Percentiles rank a stretch among this genome's conserved stretches.
These are phyloP conservation scores for Castanea mollissima DNA, from an alignment of 306 rosid species.

Conservation along the genomic window DNA sequence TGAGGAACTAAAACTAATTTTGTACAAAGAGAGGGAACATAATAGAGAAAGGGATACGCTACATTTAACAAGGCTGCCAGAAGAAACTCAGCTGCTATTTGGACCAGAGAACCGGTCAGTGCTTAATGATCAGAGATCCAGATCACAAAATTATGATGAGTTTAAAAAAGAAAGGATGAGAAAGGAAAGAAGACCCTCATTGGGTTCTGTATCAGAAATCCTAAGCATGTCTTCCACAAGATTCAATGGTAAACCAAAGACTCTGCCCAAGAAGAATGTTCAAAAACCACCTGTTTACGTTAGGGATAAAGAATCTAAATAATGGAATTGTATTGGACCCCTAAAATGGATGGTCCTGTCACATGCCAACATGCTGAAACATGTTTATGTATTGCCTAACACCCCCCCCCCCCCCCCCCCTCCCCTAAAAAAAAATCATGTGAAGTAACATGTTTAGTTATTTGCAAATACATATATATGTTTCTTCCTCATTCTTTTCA, in stretches of 20 bases:
- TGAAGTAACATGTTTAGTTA: background rate
- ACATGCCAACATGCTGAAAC: background rate
- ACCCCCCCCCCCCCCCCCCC: background rate
- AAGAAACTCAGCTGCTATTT: slow-evolving; percentile 29
- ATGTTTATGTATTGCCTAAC: background rate
- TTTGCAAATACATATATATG: background rate
- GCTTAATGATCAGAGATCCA: slow-evolving; percentile 30
- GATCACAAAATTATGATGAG: slow-evolving; percentile 48
- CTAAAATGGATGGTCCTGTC: background rate
- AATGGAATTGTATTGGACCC: background rate
- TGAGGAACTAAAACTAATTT: slow-evolving; percentile 53
- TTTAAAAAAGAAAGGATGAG: slow-evolving; percentile 27
- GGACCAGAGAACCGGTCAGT: slow-evolving; percentile 32
- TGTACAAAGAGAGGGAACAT: slow-evolving; percentile 55
- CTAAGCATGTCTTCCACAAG: slow-evolving; percentile 45
- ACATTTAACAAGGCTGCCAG: slow-evolving; percentile 28
- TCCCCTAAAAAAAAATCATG: background rate
- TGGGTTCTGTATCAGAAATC: slow-evolving; percentile 53
- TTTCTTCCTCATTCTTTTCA: background rate
- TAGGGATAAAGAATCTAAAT: background rate
- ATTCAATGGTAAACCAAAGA: slow-evolving; percentile 45
- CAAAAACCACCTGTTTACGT: background rate
- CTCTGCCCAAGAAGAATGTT: background rate
- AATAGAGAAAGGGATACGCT: slow-evolving; percentile 46
- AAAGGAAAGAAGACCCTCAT: slow-evolving; percentile 44